Evolutionary conservation across 441 rosid genomes (phyloP), one percentile per base, ranked within the genome.

Genomic region (Gossypium gossypioides): DNA sequence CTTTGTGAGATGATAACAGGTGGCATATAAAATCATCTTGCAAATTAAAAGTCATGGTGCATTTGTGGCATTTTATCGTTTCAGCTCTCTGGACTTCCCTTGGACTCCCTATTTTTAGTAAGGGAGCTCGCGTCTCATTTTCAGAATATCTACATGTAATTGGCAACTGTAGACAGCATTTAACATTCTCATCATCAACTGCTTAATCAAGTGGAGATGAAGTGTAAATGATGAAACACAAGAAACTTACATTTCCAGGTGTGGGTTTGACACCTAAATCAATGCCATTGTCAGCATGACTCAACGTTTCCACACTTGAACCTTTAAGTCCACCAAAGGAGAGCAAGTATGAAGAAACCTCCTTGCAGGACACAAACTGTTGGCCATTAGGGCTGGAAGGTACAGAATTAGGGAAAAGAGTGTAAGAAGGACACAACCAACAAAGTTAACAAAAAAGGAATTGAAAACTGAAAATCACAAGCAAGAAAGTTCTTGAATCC

Each of bases 281-380:
- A 58, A 68, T 66, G 42, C 71, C 72, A 77, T 50, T 63, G 7
- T 59, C 77, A 50, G 72, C 29, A 46, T 55, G 76, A 66, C 69
- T 74, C 12, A 61, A 48, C 64, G 22, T 37, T 50, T 50, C 54
- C 76, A 54, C 63, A 71, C 76, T 80, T 74, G 77, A 76, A 71
- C 48, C 83, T 73, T 8, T 75, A 50, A 72, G 62, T 70, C 77
- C 80, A 71, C 55, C 40, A 46, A 50, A 60, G 32, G 79, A 76
- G 57, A 74, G 82, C 76, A 87, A 74, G 73, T 79, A 79, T 4
- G 73, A 57, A 44, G 86, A 82, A 61, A 84, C 84, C 77, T 81
- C 88, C 76, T 84, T 81, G 89, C 82, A 84, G 75, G 86, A 76
- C 71, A 72, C 85, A 79, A 85, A 84, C 84, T 85, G 84, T 60